A percentile compares a stretch with the other conserved stretches of the same genome.
phyloP scores from a whole-genome alignment of 805 yeast genomes.

The Ogataea salicorniae region DNA sequence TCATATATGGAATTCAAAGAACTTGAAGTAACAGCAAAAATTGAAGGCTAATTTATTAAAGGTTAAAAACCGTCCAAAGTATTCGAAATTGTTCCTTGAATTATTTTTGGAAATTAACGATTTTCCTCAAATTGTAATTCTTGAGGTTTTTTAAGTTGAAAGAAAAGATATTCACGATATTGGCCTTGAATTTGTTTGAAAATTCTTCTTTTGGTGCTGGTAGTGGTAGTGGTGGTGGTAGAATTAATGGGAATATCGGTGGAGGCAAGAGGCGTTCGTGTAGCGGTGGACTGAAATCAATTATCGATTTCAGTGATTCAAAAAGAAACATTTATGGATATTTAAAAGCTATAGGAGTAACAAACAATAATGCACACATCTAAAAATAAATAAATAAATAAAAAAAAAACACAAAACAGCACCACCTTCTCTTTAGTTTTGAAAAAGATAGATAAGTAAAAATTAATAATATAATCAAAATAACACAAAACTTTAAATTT shows the following conservation, averaged over 20 bases:
- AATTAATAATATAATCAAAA: not conserved
- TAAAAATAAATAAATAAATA: too few relatives aligned
- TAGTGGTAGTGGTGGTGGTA: not conserved
- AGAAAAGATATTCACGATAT: constrained; percentile 3
- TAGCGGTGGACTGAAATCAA: not conserved
- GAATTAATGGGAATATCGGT: too few relatives aligned
- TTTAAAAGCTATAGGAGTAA: not conserved
- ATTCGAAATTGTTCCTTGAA: not conserved
- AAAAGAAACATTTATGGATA: not conserved
- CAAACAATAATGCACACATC: not conserved
- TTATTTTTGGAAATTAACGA: constrained; percentile 4
- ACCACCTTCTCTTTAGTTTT: too few relatives aligned
- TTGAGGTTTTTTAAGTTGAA: constrained; percentile 1
- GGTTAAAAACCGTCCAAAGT: not conserved
- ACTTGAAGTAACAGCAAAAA: not conserved
- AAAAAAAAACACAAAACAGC: not conserved
- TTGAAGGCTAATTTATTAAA: not conserved
- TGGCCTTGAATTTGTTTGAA: constrained; percentile 2
- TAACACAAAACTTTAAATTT: not conserved
- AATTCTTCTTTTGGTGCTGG: not conserved
- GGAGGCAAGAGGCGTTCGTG: not conserved
- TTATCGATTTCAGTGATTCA: constrained; percentile 1
- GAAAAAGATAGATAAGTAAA: not conserved
- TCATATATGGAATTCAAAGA: constrained; percentile 1
- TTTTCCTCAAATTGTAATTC: not conserved